Conservation (phyloP, 805 yeast species). For the Sungouiella thailandica region DNA sequence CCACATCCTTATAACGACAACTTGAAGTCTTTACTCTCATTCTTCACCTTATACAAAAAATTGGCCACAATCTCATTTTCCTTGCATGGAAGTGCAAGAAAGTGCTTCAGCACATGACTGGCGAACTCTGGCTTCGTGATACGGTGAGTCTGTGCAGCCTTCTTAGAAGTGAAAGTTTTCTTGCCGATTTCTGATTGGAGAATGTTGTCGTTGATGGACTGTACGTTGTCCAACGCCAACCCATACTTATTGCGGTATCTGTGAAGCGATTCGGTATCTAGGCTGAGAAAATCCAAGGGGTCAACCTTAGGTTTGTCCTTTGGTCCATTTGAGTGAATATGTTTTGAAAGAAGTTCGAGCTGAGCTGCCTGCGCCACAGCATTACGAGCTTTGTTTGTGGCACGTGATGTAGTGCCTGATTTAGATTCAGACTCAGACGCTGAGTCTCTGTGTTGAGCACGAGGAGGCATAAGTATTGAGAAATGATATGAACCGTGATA, state of each 20-base stretch:
- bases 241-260: slow-evolving; percentile 61
- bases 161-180: slow-evolving; percentile 43
- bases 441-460: slow-evolving; percentile 26
- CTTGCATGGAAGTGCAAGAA: slow-evolving; percentile 50
- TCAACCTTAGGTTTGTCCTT: slow-evolving; percentile 45
- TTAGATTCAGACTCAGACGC: slow-evolving; percentile 33
- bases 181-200: slow-evolving; percentile 70
- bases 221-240: slow-evolving; percentile 53
- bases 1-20: slow-evolving; percentile 33
- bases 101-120: slow-evolving; percentile 61
- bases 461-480: slow-evolving; percentile 19
- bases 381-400: slow-evolving; percentile 55
- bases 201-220: slow-evolving; percentile 64
- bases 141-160: slow-evolving; percentile 29
- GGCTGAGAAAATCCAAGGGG: slow-evolving; percentile 64
- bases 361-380: slow-evolving; percentile 65
- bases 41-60: slow-evolving; percentile 79
- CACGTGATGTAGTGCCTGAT: slow-evolving; percentile 24
- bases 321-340: slow-evolving; percentile 73
- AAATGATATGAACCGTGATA: too few relatives aligned
- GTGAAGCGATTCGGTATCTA: slow-evolving; percentile 61
- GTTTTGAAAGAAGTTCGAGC: slow-evolving; percentile 60
- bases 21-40: slow-evolving; percentile 50
- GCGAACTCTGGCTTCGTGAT: slow-evolving; percentile 60
- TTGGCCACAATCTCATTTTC: slow-evolving; percentile 87